Conservation (phyloP, 148 eudicot species). For the Pouteria glomerata region DNA sequence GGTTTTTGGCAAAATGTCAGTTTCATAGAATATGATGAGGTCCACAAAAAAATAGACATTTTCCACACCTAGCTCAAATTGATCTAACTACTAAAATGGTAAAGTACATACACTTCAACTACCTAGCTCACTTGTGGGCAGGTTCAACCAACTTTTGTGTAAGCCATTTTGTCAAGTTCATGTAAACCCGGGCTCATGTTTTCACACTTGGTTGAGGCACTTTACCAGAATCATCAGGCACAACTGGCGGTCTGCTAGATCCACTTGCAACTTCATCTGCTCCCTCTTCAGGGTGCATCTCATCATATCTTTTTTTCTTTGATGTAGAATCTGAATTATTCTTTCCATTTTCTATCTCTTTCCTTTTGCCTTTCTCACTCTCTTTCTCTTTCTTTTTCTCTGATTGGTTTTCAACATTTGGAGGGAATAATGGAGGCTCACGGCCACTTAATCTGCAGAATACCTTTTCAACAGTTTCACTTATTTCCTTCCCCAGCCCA, state of each 20-base stretch:
- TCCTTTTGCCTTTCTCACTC: constrained; percentile 18
- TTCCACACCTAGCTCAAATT: constrained; percentile 3
- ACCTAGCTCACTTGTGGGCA: constrained; percentile 1
- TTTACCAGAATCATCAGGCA: constrained; percentile 4
- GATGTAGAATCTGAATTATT: constrained; percentile 39
- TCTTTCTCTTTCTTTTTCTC: constrained; percentile 33
- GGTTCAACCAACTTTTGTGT: neutral
- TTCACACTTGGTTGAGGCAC: constrained; percentile 8
- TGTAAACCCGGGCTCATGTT: neutral
- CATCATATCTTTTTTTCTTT: constrained; percentile 59
- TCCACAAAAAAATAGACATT: neutral
- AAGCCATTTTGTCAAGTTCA: neutral
- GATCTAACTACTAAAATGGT: neutral
- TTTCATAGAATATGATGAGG: constrained; percentile 2
- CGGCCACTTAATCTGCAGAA: constrained; percentile 85
- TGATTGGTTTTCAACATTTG: constrained; percentile 33
- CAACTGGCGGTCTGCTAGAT: constrained; percentile 9
- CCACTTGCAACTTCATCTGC: constrained; percentile 34
- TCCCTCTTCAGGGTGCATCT: constrained; percentile 37
- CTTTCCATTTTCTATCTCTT: constrained; percentile 23
- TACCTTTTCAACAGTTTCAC: constrained; percentile 80
- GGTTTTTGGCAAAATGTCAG: neutral
- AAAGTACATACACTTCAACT: neutral
- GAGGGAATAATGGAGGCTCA: constrained; percentile 71
- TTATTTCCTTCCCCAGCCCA: constrained; percentile 81